Evolutionary conservation across 192 early-diverging fungal genomes (phyloP).

Genomic region (Pecoramyces ruminantium): DNA sequence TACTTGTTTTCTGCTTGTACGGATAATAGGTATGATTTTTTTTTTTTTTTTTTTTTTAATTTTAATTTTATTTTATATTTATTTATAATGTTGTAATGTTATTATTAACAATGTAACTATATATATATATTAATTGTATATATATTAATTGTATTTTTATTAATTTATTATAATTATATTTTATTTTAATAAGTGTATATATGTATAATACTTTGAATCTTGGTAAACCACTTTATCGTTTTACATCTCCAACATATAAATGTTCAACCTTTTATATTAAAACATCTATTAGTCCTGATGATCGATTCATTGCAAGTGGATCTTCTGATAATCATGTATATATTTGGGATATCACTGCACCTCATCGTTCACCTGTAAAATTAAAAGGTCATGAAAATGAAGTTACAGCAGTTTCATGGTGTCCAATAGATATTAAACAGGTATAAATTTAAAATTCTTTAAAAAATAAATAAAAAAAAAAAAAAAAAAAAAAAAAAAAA

Average conservation of each 20-base stretch:
- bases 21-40: slow-evolving; percentile 26
- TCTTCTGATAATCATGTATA: slow-evolving; percentile 43
- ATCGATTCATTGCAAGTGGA: slow-evolving; percentile 49
- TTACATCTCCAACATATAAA: slow-evolving; percentile 33
- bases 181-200: slow-evolving; percentile 28
- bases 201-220: slow-evolving; percentile 44
- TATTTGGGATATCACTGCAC: slow-evolving; percentile 46
- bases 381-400: slow-evolving; percentile 48
- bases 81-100: no score
- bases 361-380: slow-evolving; percentile 20
- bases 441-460: slow-evolving; percentile 2
- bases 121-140: no score
- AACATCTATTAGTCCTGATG: slow-evolving; percentile 53
- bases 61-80: no score
- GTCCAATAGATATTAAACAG: slow-evolving; percentile 21
- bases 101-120: no score
- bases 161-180: no score
- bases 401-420: slow-evolving; percentile 62
- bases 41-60: not conserved
- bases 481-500: no score
- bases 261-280: slow-evolving; percentile 52
- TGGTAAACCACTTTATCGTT: slow-evolving; percentile 22
- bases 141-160: no score
- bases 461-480: no score
- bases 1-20: slow-evolving; percentile 54